Conservation (phyloP, 805 yeast species). For the Kazachstania taianensis region DNA sequence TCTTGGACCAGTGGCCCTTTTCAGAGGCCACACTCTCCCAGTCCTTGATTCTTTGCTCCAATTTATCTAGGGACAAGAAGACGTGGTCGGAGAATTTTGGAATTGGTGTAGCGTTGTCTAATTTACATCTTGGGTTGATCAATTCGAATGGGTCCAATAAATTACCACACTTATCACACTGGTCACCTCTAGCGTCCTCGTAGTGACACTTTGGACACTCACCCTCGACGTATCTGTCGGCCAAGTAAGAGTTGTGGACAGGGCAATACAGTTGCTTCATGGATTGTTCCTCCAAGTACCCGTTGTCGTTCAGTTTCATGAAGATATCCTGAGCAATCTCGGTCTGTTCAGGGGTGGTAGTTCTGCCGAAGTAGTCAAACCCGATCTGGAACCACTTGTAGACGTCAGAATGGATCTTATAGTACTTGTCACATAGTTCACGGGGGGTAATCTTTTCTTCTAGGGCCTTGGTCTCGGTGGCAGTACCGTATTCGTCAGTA, state of each 20-base stretch:
- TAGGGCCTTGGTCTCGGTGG: slow-evolving; percentile 95
- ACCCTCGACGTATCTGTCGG: slow-evolving; percentile 96
- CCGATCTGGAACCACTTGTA: slow-evolving; percentile 96
- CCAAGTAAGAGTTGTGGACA: slow-evolving; percentile 79
- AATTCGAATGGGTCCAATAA: slow-evolving; percentile 87
- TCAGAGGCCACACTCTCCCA: slow-evolving; percentile 65
- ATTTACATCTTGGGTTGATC: slow-evolving; percentile 89
- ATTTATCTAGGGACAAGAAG: slow-evolving; percentile 71
- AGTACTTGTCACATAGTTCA: slow-evolving; percentile 85
- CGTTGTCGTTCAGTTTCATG: slow-evolving; percentile 62
- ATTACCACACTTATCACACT: slow-evolving; percentile 93
- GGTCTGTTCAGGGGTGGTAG: slow-evolving; percentile 86
- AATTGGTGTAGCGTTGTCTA: slow-evolving; percentile 75
- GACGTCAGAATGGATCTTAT: slow-evolving; percentile 74
- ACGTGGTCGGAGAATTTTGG: slow-evolving; percentile 77
- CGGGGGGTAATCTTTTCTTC: slow-evolving; percentile 87
- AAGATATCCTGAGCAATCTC: slow-evolving; percentile 93
- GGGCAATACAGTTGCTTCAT: slow-evolving; percentile 89
- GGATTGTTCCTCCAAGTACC: slow-evolving; percentile 73
- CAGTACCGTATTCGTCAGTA: slow-evolving; percentile 99
- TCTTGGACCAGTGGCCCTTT: slow-evolving; percentile 85
- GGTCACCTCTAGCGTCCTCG: slow-evolving; percentile 98
- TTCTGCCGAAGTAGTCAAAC: slow-evolving; percentile 92
- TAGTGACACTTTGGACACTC: slow-evolving; percentile 91
- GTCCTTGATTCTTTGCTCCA: slow-evolving; percentile 60